Base-by-base conservation (phyloP, 352 stramenopile species). In the Peronospora tabacina region DNA sequence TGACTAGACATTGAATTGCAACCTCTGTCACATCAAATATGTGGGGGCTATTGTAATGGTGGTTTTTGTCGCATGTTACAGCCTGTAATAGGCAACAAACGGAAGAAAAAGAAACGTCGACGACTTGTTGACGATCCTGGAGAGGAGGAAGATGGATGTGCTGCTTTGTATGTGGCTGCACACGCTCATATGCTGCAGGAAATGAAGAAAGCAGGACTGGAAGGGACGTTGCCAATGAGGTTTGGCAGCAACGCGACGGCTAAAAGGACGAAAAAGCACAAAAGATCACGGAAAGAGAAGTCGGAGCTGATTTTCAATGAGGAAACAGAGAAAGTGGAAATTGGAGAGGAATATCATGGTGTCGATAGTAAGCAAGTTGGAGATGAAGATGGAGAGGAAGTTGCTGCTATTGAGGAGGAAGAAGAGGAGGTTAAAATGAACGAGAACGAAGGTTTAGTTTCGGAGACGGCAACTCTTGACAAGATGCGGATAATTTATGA, bases 401-500 rank as follows among this genome's bases (percentile, higher is more conserved):
- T 6, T 41, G 11, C 11, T 44, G 39, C 7, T 13, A 10, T 30
- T 33, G 29, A 12, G 10, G 13, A 35, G 28, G 29, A 10, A 12
- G 22, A 39, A 17, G 38, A 36, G 8, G 19, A 58, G 8, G 9
- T 40, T 26, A 11, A 36, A 47, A 10, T 37, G 40, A 42, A 1
- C 1, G 37, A 38, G 10, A 39, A 38, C 22, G 39, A 47, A 1
- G 13, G 3, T 1, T 22, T 47, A 4, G 49, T 39, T 26, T 36
- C 12, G 29, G 42, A 66, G 48, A 73, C 47, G n/a, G 45, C 45
- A 1, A 45, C 68, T 36, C 40, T 76, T 12, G 63, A 82, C 16
- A 86, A 88, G 41, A 44, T 86, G 34, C 77, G 76, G 19, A 66
- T 88, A 15, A 66, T 70, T 16, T 86, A 73, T 53, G 64, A 84